Percentiles rank a stretch among this genome's conserved stretches.
Evolutionary conservation across 495 filamentous ascomycete species (phyloP).

Genomic region (Usnea hakonensis): DNA sequence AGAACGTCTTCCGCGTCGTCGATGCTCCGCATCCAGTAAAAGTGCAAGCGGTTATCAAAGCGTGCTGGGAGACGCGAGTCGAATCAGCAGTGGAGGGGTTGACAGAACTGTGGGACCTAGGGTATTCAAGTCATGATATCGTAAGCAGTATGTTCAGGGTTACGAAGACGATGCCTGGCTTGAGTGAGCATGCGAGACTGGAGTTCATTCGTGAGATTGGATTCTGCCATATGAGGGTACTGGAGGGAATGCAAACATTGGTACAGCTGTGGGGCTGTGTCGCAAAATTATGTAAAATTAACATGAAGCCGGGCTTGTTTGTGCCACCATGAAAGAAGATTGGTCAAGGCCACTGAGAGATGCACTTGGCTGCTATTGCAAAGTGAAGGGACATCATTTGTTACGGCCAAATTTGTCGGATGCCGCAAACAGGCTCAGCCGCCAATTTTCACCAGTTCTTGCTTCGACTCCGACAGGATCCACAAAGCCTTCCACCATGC

Average conservation of each 20-base stretch:
- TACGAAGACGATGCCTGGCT: constrained; percentile 81
- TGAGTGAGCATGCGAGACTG: constrained; percentile 89
- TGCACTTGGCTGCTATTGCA: background rate
- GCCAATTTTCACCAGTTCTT: constrained; percentile 39
- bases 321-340: constrained; percentile 34
- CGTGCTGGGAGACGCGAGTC: constrained; percentile 84
- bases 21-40: constrained; percentile 96
- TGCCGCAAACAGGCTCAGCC: background rate
- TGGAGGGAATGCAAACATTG: constrained; percentile 92
- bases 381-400: background rate
- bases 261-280: constrained; percentile 90
- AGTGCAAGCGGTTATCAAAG: constrained; percentile 96
- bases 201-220: constrained; percentile 98
- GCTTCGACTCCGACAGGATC: constrained; percentile 56
- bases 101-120: constrained; percentile 87
- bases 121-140: constrained; percentile 94
- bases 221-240: constrained; percentile 97
- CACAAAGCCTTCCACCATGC: constrained; percentile 63
- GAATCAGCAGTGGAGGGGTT: constrained; percentile 79
- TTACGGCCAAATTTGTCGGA: background rate
- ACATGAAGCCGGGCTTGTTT: constrained; percentile 91
- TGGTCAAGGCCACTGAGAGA: background rate
- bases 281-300: constrained; percentile 81
- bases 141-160: constrained; percentile 99
- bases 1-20: constrained; percentile 98